Base-by-base conservation (phyloP, 1,284 basidiomycete species). In the Tilletia caries region DNA sequence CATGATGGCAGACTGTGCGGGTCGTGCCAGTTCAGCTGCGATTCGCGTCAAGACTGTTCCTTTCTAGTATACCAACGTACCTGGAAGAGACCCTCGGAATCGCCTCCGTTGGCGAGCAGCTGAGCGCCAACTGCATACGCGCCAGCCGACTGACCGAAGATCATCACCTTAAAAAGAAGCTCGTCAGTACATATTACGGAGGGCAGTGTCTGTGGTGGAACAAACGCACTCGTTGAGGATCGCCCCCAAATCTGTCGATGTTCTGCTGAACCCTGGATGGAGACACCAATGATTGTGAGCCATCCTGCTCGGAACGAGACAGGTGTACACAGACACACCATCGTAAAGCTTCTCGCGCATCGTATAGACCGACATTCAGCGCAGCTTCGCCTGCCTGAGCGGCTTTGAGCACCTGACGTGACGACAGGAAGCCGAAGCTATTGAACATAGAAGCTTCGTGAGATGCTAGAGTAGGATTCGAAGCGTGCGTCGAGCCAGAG, bases 391-490 rank as follows among this genome's bases (percentile, higher is more conserved):
- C 58, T 25, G 12, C 3, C 33, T 62, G 29, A 29, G 32, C 33
- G 20, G 58, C 58, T 15, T 33, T 23, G 15, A 34, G 29, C 29
- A 62, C 2, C 13, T 62, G 58, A 8, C 27, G 10, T 18, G 58
- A 62, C 3, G 58, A 62, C 32, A 62, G n/a, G 32, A 62, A 62
- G 13, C 58, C 58, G 32, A 62, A 62, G 27, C 52, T 54, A 15
- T 41, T 41, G 37, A 41, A 15, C 10, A 6, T 0, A 41, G 37
- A 15, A 18, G 23, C 3, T 27, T 29, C 6, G 25, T 54, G 5
- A 13, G 52, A 41, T 41, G 52, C 20, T n/a, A 8, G 48, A 50
- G 8, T n/a, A 50, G 8, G 13, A 23, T 8, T 8, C 6, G n/a
- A 50, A 20, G 25, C n/a, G 8, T 12, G 8, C 8, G 8, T 12